phyloP scores from a whole-genome alignment of 2,329 filamentous ascomycete genomes.

The Penicillium crustosum region DNA sequence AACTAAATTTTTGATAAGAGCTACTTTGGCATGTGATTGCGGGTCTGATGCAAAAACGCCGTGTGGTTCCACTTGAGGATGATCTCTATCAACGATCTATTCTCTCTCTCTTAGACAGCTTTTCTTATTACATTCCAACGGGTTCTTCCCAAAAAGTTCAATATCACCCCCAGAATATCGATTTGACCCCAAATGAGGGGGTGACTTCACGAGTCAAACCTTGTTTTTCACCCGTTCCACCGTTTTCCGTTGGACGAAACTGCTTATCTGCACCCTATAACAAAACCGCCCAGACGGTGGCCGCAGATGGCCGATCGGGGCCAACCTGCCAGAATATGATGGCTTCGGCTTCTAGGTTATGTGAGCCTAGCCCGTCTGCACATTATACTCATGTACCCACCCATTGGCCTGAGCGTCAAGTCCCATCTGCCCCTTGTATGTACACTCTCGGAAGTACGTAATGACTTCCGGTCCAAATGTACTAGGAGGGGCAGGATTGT shows the following conservation, averaged over 20 bases:
- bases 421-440: background rate
- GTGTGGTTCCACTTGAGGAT: constrained; percentile 8
- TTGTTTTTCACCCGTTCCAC: background rate
- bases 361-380: background rate
- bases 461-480: constrained; percentile 3
- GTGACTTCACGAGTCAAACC: background rate
- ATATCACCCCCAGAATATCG: background rate
- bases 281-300: background rate
- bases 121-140: background rate
- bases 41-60: constrained; percentile 25
- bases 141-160: background rate
- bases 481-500: background rate
- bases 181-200: background rate
- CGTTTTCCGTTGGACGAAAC: background rate
- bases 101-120: background rate
- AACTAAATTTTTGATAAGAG: constrained; percentile 20
- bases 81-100: background rate
- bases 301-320: background rate
- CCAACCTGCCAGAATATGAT: background rate
- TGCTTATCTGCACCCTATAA: constrained; percentile 5
- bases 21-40: constrained; percentile 35
- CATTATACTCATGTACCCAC: background rate
- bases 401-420: constrained; percentile 3
- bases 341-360: background rate
- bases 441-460: constrained; percentile 1